Conservation (phyloP, 805 yeast species). For the Candida multigemmis region DNA sequence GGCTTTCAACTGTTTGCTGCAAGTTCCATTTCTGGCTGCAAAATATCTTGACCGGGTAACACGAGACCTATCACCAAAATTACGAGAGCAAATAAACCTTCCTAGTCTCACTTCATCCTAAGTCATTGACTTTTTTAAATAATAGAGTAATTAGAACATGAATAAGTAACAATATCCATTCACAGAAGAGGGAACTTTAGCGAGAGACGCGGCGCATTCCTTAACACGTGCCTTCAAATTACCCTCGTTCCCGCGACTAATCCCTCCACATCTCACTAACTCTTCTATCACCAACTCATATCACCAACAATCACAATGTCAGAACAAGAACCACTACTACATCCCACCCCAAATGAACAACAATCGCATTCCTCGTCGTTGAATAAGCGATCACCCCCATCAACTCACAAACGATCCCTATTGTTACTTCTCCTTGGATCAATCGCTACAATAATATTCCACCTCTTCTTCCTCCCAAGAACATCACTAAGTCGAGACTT, state of each 20-base stretch:
- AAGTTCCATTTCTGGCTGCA: too few species aligned
- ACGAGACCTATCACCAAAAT: too few species aligned
- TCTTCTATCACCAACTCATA: not conserved
- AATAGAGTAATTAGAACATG: too few species aligned
- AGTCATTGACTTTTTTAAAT: too few species aligned
- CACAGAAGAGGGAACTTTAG: too few species aligned
- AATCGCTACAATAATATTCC: slow-evolving; percentile 43
- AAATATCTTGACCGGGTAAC: too few species aligned
- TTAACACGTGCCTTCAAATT: too few species aligned
- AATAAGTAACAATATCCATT: too few species aligned
- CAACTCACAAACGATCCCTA: not conserved
- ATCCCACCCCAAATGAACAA: not conserved
- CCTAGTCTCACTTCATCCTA: too few species aligned
- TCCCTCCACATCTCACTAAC: not conserved
- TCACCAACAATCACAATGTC: not conserved
- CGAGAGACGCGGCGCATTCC: too few species aligned
- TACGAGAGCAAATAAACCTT: too few species aligned
- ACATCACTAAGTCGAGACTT: slow-evolving; percentile 79
- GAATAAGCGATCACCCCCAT: not conserved
- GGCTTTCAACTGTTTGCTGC: too few species aligned
- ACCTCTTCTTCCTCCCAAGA: slow-evolving; percentile 70
- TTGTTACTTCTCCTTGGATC: slow-evolving; percentile 41
- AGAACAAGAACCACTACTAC: not conserved
- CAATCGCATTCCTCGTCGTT: not conserved
- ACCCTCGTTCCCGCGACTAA: not conserved